These are phyloP conservation scores for Serendipita indica DNA, from an alignment of 768 basidiomycete species.

Conservation along the genomic window DNA sequence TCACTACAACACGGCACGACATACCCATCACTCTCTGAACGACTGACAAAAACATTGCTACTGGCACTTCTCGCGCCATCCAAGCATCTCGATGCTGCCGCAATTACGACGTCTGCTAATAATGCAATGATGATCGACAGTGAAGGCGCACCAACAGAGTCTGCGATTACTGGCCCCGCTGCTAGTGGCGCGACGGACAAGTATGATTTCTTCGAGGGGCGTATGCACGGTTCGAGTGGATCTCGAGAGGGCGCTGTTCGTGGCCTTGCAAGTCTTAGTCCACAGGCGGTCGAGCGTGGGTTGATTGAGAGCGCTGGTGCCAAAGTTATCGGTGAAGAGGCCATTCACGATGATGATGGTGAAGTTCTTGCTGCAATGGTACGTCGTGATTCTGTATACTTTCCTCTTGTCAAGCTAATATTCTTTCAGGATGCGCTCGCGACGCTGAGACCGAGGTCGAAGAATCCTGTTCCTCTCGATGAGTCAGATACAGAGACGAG, in stretches of 20 bases:
- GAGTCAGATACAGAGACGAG: background rate
- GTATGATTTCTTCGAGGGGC: constrained; percentile 17
- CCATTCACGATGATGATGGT: constrained; percentile 28
- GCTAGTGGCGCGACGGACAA: constrained; percentile 13
- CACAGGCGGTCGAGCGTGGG: constrained; percentile 72
- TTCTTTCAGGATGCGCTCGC: background rate
- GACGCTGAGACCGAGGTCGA: background rate
- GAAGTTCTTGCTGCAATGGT: constrained; percentile 54
- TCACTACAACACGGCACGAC: constrained; percentile 52
- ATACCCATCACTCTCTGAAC: constrained; percentile 71
- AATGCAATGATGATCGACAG: constrained; percentile 11
- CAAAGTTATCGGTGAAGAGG: constrained; percentile 41
- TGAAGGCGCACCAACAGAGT: constrained; percentile 11
- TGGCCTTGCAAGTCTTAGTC: constrained; percentile 70
- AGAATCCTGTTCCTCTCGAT: background rate
- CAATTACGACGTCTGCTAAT: background rate
- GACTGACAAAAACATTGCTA: constrained; percentile 87
- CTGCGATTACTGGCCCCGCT: constrained; percentile 9
- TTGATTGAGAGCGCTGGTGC: constrained; percentile 70
- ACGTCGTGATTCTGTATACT: constrained; percentile 14
- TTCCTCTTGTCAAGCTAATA: background rate
- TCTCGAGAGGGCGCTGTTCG: constrained; percentile 84
- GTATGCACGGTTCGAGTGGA: constrained; percentile 33
- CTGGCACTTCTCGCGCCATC: constrained; percentile 62
- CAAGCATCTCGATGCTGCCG: constrained; percentile 29